Percentiles rank a stretch among this genome's conserved stretches.
Conservation (phyloP, 2,329 filamentous ascomycete genomes). For the Aureobasidium sp. region DNA sequence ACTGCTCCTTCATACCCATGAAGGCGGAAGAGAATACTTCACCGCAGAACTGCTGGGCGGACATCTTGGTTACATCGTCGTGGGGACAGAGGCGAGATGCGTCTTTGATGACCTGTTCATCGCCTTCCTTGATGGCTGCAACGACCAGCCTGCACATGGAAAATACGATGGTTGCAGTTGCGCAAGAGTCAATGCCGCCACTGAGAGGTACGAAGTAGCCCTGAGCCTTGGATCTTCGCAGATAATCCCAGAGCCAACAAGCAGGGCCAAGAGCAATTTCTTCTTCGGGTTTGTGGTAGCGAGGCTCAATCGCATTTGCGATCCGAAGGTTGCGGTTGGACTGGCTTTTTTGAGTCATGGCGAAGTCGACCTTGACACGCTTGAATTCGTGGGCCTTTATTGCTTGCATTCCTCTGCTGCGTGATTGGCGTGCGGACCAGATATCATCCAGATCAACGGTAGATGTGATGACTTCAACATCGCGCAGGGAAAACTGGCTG, state of each 20-base stretch:
- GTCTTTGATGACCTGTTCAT: constrained; percentile 50
- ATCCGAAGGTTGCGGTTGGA: constrained; percentile 16
- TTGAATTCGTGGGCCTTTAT: constrained; percentile 41
- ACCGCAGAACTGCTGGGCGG: constrained; percentile 53
- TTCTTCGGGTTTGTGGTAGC: constrained; percentile 57
- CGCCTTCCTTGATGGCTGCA: constrained; percentile 43
- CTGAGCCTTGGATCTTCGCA: constrained; percentile 44
- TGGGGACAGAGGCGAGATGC: constrained; percentile 46
- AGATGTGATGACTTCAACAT: constrained; percentile 50
- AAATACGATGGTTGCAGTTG: constrained; percentile 45
- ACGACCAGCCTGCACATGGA: constrained; percentile 49
- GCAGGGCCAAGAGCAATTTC: constrained; percentile 60
- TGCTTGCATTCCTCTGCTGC: constrained; percentile 54
- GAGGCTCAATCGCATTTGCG: constrained; percentile 37
- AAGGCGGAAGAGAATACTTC: constrained; percentile 58
- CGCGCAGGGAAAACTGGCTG: constrained; percentile 57
- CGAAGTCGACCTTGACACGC: constrained; percentile 39
- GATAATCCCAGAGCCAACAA: constrained; percentile 61
- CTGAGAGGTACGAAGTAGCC: constrained; percentile 53
- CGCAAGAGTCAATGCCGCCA: constrained; percentile 56
- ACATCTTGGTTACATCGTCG: constrained; percentile 44
- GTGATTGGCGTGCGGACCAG: constrained; percentile 50
- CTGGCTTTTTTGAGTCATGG: constrained; percentile 30
- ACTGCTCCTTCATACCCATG: constrained; percentile 62
- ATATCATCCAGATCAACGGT: constrained; percentile 63